These are phyloP conservation scores for Phytophthora megakarya DNA, from an alignment of 352 stramenopile genomes.

Conservation along the genomic window DNA sequence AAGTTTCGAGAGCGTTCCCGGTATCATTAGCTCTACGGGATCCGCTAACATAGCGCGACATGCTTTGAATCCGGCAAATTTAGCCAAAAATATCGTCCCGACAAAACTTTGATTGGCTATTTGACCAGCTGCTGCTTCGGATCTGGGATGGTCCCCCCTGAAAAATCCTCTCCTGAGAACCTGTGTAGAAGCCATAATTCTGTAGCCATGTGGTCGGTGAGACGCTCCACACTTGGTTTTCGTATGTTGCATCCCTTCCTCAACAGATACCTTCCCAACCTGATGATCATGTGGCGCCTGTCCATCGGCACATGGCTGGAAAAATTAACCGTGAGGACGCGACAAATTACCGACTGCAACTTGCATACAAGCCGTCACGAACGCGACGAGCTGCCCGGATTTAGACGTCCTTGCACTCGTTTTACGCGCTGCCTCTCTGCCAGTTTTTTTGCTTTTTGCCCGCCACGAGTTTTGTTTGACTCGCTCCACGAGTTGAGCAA, in stretches of 20 bases:
- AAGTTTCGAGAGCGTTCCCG: conserved; percentile 19
- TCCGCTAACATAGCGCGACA: conserved; percentile 28
- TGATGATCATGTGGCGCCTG: conserved; percentile 2
- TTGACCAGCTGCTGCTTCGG: conserved; percentile 20
- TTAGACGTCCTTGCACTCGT: conserved; percentile 19
- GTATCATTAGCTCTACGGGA: conserved; percentile 23
- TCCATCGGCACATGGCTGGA: conserved; percentile 16
- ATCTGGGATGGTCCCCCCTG: conserved; percentile 34
- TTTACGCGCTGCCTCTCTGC: conserved; percentile 38
- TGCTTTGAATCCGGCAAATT: conserved; percentile 25
- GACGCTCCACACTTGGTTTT: neutral
- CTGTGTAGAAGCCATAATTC: conserved; percentile 16
- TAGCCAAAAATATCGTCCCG: conserved; percentile 35
- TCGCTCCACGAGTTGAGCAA: conserved; percentile 13
- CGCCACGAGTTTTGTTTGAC: conserved; percentile 13
- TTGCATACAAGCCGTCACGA: conserved; percentile 1
- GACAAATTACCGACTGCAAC: conserved; percentile 32
- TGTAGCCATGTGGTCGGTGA: conserved; percentile 19
- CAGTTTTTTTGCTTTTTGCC: conserved; percentile 22
- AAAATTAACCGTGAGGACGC: conserved; percentile 36
- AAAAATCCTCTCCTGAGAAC: conserved; percentile 41
- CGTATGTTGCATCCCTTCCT: conserved; percentile 16
- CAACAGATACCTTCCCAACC: conserved; percentile 22
- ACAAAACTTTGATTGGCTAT: conserved; percentile 17
- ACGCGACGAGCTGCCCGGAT: conserved; percentile 13